Conservation (phyloP, 306 rosid species). For the Cicer cuneatum region DNA sequence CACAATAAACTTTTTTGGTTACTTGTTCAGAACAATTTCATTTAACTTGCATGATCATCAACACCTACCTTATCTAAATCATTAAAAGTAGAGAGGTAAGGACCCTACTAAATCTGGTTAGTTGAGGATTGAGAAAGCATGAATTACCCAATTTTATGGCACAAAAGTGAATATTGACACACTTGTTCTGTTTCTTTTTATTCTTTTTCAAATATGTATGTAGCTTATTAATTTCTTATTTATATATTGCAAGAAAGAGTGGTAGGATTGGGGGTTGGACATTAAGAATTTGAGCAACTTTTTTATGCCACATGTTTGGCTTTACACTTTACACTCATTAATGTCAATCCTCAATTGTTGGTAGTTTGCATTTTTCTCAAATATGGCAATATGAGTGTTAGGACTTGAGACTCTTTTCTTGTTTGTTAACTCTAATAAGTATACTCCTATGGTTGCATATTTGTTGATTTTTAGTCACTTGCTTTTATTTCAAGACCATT, state of each 20-base stretch:
- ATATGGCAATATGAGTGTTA: conserved; percentile 12
- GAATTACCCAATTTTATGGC: conserved; percentile 37
- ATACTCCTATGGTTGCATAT: background rate
- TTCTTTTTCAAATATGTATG: conserved; percentile 1
- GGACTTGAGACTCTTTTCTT: conserved; percentile 21
- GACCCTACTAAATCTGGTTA: conserved; percentile 60
- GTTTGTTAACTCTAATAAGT: conserved; percentile 23
- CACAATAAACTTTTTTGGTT: background rate
- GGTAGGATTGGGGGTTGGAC: conserved; percentile 37
- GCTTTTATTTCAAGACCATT: background rate
- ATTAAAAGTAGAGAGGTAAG: conserved; percentile 37
- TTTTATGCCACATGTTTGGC: conserved; percentile 36
- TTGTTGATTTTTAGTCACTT: background rate
- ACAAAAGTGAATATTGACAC: conserved; percentile 37
- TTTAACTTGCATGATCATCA: conserved; percentile 39
- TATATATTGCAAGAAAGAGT: conserved; percentile 20
- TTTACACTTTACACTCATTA: conserved; percentile 29
- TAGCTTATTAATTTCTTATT: conserved; percentile 3
- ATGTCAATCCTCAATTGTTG: conserved; percentile 26
- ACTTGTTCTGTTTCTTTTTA: background rate
- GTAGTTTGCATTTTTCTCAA: conserved; percentile 18
- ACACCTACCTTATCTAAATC: conserved; percentile 46
- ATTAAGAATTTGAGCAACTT: conserved; percentile 23
- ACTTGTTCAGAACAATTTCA: conserved; percentile 31
- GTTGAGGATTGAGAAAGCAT: conserved; percentile 49